Base-by-base conservation (phyloP, 306 rosid species). In the Dryas alaskensis region DNA sequence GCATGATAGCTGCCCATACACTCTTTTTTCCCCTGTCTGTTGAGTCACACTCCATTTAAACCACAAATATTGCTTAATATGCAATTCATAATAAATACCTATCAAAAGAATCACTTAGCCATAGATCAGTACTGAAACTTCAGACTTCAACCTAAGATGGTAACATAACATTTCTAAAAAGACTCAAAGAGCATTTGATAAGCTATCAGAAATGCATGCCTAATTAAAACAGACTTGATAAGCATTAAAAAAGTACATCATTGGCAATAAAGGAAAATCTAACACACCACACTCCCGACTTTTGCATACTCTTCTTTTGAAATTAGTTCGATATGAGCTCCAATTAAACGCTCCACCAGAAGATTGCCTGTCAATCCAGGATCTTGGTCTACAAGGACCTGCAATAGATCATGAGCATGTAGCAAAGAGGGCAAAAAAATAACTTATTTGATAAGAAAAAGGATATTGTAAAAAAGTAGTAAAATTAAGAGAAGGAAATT, bases 351-450 rank as follows among this genome's bases (percentile, higher is more conserved):
- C 81, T 89, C 99, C 61, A 94, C 90, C 12, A 94, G 88, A 53
- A 94, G 97, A 76, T 94, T 94, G 59, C 97, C 98, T 0, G 81
- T 69, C 71, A 91, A 68, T 67, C 97, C 89, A 27, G 98, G 98
- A 76, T 94, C 98, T 81, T 85, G 90, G 78, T 91, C 89, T 44
- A 86, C 87, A 47, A 86, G 85, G 60, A 62, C 78, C 89, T 92
- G 70, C 61, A 58, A 11, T 49, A 45, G 31, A 69, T 60, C 25
- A 69, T 6, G 31, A 71, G 63, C 22, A 63, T n/a, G 27, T 52
- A 66, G 52, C 71, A 76, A 51, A 42, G 67, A 57, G 22, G 53
- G 8, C 7, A 47, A 14, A 5, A 31, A n/a, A 57, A 76, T 10
- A 45, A 59, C 60, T 48, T 17, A 37, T 5, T 67, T 60, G 11